These are phyloP conservation scores for Sporothrix inflata DNA, from an alignment of 2,329 filamentous ascomycete genomes.

Conservation along the genomic window DNA sequence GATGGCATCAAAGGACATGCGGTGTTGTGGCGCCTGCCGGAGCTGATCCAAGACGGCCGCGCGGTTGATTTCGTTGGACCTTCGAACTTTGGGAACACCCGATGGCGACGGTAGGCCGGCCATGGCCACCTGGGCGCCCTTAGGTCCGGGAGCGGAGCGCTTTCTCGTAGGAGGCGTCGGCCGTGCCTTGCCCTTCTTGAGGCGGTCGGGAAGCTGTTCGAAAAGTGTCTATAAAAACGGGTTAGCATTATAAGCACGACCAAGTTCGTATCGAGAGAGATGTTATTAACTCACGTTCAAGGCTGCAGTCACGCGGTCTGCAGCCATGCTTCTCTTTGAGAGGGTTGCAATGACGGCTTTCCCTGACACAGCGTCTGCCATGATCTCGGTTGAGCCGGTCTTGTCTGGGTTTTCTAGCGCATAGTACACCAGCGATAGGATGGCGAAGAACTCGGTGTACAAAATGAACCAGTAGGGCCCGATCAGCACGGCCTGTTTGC, in stretches of 20 bases:
- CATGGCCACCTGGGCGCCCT: conserved; percentile 38
- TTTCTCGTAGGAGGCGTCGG: conserved; percentile 54
- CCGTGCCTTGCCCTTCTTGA: conserved; percentile 57
- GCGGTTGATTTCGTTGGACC: conserved; percentile 38
- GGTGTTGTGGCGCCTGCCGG: conserved; percentile 32
- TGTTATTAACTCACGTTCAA: conserved; percentile 65
- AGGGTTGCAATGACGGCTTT: conserved; percentile 80
- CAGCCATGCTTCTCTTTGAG: conserved; percentile 82
- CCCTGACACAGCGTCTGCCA: conserved; percentile 83
- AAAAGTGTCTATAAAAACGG: conserved; percentile 67
- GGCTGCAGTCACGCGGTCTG: conserved; percentile 79
- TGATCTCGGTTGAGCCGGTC: conserved; percentile 73
- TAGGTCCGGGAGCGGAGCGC: conserved; percentile 55
- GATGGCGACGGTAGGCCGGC: conserved; percentile 39
- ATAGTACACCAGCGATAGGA: conserved; percentile 78
- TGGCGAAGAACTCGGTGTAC: conserved; percentile 81
- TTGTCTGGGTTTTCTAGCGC: conserved; percentile 80
- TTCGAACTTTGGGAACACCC: conserved; percentile 34
- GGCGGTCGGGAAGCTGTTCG: conserved; percentile 74
- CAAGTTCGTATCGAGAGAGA: not conserved
- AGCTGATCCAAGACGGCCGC: conserved; percentile 29
- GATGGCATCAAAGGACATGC: conserved; percentile 37
- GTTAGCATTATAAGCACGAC: not conserved
- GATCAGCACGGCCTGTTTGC: conserved; percentile 52
- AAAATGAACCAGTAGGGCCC: conserved; percentile 87